Evolutionary conservation across 192 early-diverging fungal genomes (phyloP).

Genomic region (Glomus cerebriforme): DNA sequence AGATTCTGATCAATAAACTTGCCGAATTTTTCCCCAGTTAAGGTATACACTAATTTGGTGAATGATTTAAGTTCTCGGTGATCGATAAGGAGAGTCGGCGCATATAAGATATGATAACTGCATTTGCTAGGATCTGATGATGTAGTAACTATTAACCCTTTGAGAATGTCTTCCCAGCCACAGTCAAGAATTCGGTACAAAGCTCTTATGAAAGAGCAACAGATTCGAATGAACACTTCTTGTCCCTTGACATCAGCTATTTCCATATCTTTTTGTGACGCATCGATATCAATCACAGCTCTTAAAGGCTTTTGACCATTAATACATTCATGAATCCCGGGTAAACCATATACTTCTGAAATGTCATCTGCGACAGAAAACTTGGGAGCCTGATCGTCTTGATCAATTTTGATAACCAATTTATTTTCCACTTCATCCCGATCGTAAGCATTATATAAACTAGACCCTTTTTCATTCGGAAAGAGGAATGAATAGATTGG

Average conservation of each 20-base stretch:
- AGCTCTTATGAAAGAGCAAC: constrained; percentile 27
- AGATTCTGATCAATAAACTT: background rate
- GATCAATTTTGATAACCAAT: no score
- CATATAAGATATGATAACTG: constrained; percentile 20
- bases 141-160: no score
- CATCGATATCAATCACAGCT: constrained; percentile 21
- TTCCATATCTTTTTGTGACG: background rate
- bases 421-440: no score
- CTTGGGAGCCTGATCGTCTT: no score
- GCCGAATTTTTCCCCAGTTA: no score
- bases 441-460: no score
- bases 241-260: background rate
- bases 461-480: no score
- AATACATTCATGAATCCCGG: no score
- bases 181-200: constrained; percentile 14
- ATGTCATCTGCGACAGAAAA: no score
- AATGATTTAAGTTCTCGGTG: constrained; percentile 8
- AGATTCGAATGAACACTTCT: no score
- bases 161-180: constrained; percentile 1
- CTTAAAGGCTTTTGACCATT: constrained; percentile 23
- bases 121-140: constrained; percentile 19
- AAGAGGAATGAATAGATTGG: no score
- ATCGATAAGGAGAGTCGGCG: background rate
- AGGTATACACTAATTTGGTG: constrained; percentile 11
- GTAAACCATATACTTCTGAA: no score